Base-by-base conservation (phyloP, 345 rosid genomes). In the Moricandia moricandioides region DNA sequence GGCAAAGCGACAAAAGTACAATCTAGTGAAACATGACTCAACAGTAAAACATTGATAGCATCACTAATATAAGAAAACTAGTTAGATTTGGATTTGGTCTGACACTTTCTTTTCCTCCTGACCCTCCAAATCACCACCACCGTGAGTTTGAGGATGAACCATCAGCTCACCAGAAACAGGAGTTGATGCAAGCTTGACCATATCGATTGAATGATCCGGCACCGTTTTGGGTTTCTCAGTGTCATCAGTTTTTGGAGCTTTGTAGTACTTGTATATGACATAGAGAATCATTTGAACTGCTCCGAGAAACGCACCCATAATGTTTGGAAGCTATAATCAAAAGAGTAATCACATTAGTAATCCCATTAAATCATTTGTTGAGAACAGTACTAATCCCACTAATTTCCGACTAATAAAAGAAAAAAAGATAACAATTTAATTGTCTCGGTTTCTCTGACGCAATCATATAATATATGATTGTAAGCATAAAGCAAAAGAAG, bases 221-320 rank as follows among this genome's bases (percentile, higher is more conserved):
- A 76, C 65, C 26, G 82, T 78, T 64, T 58, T 78, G 1, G 67
- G 60, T 27, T 74, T 69, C 62, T 74, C 75, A 1, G 75, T 13
- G 27, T 73, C 78, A 21, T 79, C 69, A 26, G 18, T 24, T n/a
- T 65, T 75, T 13, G 74, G 75, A 6, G 62, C 13, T 62, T 81
- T 81, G 66, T 75, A 65, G 21, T 81, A 82, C 68, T 72, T 85
- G 26, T 83, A 87, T n/a, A 83, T 37, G 37, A 78, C 51, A 58
- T 87, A 87, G 1, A 87, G 47, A 27, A 80, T 62, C 90, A 87
- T 87, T 73, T 87, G 90, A 39, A 81, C 71, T 30, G 82, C 35
- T 29, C 90, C 90, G 1, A 87, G 83, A 21, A 73, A n/a, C n/a
- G 83, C 74, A 12, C 90, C 90, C 47, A 87, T 21, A 69, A 83